Conservation (phyloP, 1,284 basidiomycete species). For the Porodaedalea pini region DNA sequence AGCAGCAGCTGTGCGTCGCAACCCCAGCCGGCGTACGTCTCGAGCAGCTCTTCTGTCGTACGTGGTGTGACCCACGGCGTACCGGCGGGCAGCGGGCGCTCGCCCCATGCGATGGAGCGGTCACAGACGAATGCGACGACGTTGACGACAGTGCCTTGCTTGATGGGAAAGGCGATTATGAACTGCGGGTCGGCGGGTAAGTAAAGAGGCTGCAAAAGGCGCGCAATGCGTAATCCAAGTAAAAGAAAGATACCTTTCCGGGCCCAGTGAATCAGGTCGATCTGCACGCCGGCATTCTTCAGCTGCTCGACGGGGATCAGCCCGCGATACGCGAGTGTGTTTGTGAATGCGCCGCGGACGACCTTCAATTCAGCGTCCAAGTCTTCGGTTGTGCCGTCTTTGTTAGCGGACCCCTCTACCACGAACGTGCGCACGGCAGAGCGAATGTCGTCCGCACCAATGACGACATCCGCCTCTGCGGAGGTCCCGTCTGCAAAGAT, state of each 20-base stretch:
- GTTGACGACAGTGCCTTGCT: constrained; percentile 44
- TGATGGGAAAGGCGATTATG: constrained; percentile 54
- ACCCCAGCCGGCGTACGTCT: constrained; percentile 48
- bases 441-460: constrained; percentile 54
- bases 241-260: constrained; percentile 36
- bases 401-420: constrained; percentile 28
- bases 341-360: constrained; percentile 36
- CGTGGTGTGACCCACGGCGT: constrained; percentile 47
- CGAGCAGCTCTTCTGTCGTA: constrained; percentile 42
- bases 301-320: constrained; percentile 39
- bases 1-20: constrained; percentile 43
- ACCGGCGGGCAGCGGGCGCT: constrained; percentile 33
- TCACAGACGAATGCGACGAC: constrained; percentile 50
- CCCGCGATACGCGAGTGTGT: constrained; percentile 45
- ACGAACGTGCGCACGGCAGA: constrained; percentile 40
- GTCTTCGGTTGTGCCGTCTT: not conserved
- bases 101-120: constrained; percentile 35
- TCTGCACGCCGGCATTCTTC: constrained; percentile 39
- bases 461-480: constrained; percentile 46
- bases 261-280: constrained; percentile 41
- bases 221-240: not conserved
- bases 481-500: constrained; percentile 46
- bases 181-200: constrained; percentile 44
- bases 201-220: not conserved
- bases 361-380: not conserved